phyloP scores from a whole-genome alignment of 805 yeast genomes.

The Cyberlindnera veronae region DNA sequence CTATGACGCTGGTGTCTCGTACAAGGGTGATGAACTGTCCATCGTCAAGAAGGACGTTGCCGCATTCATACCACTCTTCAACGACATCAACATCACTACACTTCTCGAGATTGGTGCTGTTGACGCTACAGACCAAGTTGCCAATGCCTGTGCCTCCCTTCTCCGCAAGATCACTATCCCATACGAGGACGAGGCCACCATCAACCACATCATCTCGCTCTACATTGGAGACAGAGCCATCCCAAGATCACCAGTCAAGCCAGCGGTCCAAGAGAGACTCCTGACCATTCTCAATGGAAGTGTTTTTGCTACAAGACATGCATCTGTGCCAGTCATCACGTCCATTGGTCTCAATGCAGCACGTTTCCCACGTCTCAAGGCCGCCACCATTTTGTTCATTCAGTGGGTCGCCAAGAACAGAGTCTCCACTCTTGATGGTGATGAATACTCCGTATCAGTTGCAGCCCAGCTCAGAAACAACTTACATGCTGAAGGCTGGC shows the following conservation, averaged over 20 bases:
- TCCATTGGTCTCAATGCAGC: conserved; percentile 56
- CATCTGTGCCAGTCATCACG: conserved; percentile 45
- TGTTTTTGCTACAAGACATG: conserved; percentile 42
- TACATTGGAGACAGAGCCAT: conserved; percentile 45
- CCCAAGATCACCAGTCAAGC: conserved; percentile 50
- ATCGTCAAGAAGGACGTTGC: conserved; percentile 39
- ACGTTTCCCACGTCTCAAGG: conserved; percentile 47
- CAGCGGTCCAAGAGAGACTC: conserved; percentile 54
- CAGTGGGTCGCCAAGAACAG: conserved; percentile 50
- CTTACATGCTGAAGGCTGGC: conserved; percentile 60
- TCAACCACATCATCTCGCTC: conserved; percentile 43
- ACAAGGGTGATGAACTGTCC: conserved; percentile 45
- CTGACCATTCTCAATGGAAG: conserved; percentile 48
- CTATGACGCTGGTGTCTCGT: conserved; percentile 61
- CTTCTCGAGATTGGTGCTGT: conserved; percentile 61
- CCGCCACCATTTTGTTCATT: conserved; percentile 58
- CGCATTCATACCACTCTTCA: conserved; percentile 34
- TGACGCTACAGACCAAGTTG: conserved; percentile 53
- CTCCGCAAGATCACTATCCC: conserved; percentile 50
- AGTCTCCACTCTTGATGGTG: conserved; percentile 9
- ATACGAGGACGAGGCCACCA: conserved; percentile 44
- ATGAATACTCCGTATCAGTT: conserved; percentile 39
- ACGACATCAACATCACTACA: conserved; percentile 36
- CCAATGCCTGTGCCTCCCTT: conserved; percentile 49
- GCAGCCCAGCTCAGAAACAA: conserved; percentile 51